A percentile compares a stretch with the other conserved stretches of the same genome.
Conservation (phyloP, 768 basidiomycete species). For the Leccinum broughii region DNA sequence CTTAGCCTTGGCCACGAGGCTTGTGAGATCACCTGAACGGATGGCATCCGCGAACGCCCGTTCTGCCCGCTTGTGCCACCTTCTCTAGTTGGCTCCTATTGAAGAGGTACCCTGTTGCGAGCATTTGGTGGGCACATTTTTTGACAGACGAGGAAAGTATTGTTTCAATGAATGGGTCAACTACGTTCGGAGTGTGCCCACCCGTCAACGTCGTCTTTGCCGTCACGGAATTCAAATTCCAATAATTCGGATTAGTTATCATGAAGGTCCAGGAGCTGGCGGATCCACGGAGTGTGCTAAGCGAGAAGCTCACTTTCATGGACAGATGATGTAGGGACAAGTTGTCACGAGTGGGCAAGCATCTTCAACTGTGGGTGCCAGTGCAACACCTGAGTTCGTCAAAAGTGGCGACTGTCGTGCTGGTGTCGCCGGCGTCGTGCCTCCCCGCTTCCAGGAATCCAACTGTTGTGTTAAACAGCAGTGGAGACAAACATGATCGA, state of each 20-base stretch:
- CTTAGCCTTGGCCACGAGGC: too few relatives aligned
- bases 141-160: conserved; percentile 57
- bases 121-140: conserved; percentile 48
- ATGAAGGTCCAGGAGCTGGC: conserved; percentile 24
- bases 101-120: conserved; percentile 45
- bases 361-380: too few relatives aligned
- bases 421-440: background rate
- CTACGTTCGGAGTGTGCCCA: conserved; percentile 51
- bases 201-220: conserved; percentile 31
- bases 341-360: too few relatives aligned
- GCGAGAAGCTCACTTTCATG: conserved; percentile 41
- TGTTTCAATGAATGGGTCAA: conserved; percentile 57
- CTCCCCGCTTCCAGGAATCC: too few relatives aligned
- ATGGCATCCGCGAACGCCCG: conserved; percentile 46
- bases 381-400: background rate
- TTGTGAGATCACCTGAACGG: too few relatives aligned
- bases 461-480: background rate
- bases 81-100: conserved; percentile 42
- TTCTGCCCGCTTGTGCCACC: conserved; percentile 45
- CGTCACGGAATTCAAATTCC: conserved; percentile 28
- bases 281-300: conserved; percentile 34
- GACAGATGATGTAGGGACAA: conserved; percentile 38
- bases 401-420: background rate
- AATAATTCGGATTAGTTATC: background rate
- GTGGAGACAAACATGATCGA: conserved; percentile 9